phyloP scores from a whole-genome alignment of 345 rosid genomes.

The Odontarrhena argentea region DNA sequence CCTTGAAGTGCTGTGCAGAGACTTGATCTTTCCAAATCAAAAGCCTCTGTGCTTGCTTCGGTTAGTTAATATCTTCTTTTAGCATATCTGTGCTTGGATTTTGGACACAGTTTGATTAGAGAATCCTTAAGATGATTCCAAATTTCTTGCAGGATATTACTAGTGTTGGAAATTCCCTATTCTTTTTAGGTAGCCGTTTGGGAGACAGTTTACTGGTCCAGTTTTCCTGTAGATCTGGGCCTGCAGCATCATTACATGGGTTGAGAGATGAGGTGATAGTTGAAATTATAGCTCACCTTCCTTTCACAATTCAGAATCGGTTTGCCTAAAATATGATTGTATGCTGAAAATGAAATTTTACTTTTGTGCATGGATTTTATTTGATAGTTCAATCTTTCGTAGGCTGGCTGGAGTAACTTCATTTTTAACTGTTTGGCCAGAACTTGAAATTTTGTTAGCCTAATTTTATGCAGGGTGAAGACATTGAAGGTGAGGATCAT shows the following conservation, averaged over 20 bases:
- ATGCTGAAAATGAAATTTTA: neutral
- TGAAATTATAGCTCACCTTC: neutral
- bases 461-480: constrained; percentile 66
- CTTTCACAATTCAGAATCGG: constrained; percentile 4
- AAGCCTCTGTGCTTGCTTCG: constrained; percentile 97
- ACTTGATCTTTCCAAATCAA: constrained; percentile 94
- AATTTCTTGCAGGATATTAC: constrained; percentile 70
- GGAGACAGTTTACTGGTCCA: constrained; percentile 99
- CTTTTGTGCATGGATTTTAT: neutral
- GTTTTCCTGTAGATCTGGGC: constrained; percentile 64
- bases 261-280: constrained; percentile 82
- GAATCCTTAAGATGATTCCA: constrained; percentile 29
- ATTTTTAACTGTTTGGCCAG: neutral
- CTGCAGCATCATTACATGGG: constrained; percentile 62
- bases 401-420: constrained; percentile 29
- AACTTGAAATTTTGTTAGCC: constrained; percentile 16
- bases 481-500: constrained; percentile 83
- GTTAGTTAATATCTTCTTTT: constrained; percentile 55
- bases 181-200: constrained; percentile 90
- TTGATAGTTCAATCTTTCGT: constrained; percentile 8
- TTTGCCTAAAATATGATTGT: neutral
- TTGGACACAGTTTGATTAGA: constrained; percentile 5
- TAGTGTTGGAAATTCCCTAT: constrained; percentile 73
- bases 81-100: constrained; percentile 20
- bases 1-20: constrained; percentile 87